Base-by-base conservation (phyloP, 2,329 filamentous ascomycete genomes). In the Berkeleyomyces basicola region DNA sequence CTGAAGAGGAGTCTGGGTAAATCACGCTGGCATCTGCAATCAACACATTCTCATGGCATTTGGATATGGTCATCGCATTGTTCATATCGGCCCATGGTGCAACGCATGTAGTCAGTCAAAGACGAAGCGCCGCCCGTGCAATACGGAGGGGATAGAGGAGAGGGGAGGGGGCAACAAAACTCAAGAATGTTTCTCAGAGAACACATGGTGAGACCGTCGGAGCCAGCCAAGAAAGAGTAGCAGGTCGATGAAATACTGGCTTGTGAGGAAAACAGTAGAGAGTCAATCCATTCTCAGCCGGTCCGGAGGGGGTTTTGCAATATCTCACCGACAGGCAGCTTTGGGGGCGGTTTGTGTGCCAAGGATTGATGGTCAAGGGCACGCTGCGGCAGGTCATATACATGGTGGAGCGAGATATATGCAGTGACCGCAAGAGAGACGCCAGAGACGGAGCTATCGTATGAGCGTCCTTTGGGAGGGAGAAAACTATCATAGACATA, bases 261-360 rank as follows among this genome's bases (percentile, higher is more conserved):
- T 57, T 49, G 31, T 57, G 31, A 16, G 39, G 60, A 61, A 61
- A 37, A 57, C 60, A 58, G 60, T 61, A 40, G 57, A 49, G 51
- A 72, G 75, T 75, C 77, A 76, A 73, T 75, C 74, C 60, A 61
- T 36, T 16, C 60, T 47, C 40, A 61, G 60, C 47, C 60, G 57
- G 37, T 53, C 72, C 72, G 75, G 77, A 76, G 76, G 77, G 77
- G 76, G 77, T 78, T 74, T 78, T 80, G 82, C 81, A 79, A 81
- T 81, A 80, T 84, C 84, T 88, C 87, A 90, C 87, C 82, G 79
- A 79, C 77, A 70, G 71, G 72, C 70, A 69, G 67, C 66, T 72
- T 70, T 72, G 68, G 69, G 69, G 71, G 70, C 70, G 72, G 71
- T 74, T 69, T 70, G 71, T 69, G 67, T 71, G 67, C 70, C 67